Base-by-base conservation (phyloP, 257 asterid species). In the Lycium barbarum region DNA sequence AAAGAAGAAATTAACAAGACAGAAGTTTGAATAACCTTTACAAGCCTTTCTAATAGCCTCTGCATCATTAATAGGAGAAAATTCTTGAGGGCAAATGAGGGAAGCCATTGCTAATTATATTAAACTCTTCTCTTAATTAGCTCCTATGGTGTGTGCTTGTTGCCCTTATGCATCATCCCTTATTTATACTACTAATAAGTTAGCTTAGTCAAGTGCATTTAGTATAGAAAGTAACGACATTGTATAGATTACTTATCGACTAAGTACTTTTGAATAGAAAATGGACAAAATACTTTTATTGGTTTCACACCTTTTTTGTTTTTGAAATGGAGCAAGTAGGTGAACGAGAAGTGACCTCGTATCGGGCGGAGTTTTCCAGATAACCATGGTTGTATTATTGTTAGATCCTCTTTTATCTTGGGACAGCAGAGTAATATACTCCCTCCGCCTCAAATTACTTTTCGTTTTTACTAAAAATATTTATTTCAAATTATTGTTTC, bases 11-110 rank as follows among this genome's bases (percentile, higher is more conserved):
- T 68, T 20, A n/a, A n/a, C 1, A 11, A 18, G 9, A 7, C 1
- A 63, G 70, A 63, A 22, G 36, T 4, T 66, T 65, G 13, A 71
- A 73, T 45, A 88, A 94, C 98, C 98, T 86, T 95, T 86, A 67
- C 87, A 89, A 83, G 98, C 98, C 87, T 95, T 93, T 84, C 84
- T 86, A 40, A 95, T 89, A 85, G 94, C 93, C 87, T 95, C 97
- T 18, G 98, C 98, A 78, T 95, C 98, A 13, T 93, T 95, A 86
- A 90, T 92, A 47, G 96, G 95, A 63, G 98, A 95, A 84, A 91
- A 89, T 83, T 92, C 89, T 2, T 91, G 95, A 3, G 98, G 98
- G 89, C 57, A 93, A 83, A 86, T 84, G 47, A 95, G 85, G 81
- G 95, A 87, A 7, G 98, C 90, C 97, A 95, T 94, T 49, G 58